These are phyloP conservation scores for Zygosaccharomyces rouxii DNA, from an alignment of 805 yeast genomes.

Conservation along the genomic window DNA sequence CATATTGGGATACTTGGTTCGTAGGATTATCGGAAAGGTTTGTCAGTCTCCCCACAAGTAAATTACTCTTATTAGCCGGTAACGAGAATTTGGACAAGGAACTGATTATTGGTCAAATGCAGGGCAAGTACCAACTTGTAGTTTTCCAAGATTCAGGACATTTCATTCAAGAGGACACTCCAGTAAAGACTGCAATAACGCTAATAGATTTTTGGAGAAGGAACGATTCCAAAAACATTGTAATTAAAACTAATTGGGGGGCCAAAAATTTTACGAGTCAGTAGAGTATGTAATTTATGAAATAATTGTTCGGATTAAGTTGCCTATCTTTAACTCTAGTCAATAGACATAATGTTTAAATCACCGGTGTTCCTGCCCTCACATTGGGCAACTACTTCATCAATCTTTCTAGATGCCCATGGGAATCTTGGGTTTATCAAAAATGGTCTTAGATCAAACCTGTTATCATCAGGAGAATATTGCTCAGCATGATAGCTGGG, in stretches of 20 bases:
- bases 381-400: constrained; percentile 61
- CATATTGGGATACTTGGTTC: constrained; percentile 86
- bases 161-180: constrained; percentile 90
- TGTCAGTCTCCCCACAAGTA: constrained; percentile 50
- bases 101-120: constrained; percentile 95
- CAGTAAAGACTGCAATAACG: constrained; percentile 59
- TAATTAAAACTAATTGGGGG: constrained; percentile 42
- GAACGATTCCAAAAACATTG: constrained; percentile 35
- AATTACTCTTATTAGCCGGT: constrained; percentile 77
- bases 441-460: constrained; percentile 95
- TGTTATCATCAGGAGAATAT: constrained; percentile 95
- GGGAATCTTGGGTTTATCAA: constrained; percentile 83
- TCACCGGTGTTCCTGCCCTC: constrained; percentile 34
- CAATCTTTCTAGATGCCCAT: constrained; percentile 88
- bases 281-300: neutral
- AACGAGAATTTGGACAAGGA: constrained; percentile 83
- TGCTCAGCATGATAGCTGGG: constrained; percentile 98
- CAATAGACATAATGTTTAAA: constrained; percentile 33
- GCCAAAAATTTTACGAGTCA: constrained; percentile 2
- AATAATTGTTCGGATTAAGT: neutral
- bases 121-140: constrained; percentile 87
- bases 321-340: constrained; percentile 12
- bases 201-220: constrained; percentile 44
- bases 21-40: constrained; percentile 53
- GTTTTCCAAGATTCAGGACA: constrained; percentile 84